phyloP scores from a whole-genome alignment of 176 grass and related monocot species.

The Ampelocalamus luodianensis region DNA sequence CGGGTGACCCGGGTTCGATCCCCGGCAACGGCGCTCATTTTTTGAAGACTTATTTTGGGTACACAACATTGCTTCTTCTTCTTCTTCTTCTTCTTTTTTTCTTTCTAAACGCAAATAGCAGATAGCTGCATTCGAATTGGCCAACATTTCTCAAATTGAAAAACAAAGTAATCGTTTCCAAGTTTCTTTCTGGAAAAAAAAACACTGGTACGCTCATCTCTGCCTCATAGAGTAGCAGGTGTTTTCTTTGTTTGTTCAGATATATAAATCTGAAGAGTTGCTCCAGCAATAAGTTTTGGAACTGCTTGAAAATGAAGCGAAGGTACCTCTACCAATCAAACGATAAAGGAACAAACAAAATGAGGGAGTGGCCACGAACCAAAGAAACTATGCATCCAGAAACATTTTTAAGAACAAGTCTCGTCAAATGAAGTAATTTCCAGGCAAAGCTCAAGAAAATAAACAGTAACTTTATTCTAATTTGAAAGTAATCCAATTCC shows the following conservation, averaged over 20 bases:
- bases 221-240: background rate
- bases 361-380: background rate
- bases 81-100: no score
- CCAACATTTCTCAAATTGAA: background rate
- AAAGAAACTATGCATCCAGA: background rate
- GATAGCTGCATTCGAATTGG: background rate
- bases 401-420: background rate
- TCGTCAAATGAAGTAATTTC: background rate
- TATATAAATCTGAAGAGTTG: background rate
- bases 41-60: no score
- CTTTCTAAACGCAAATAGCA: no score
- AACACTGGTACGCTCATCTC: background rate
- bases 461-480: conserved; percentile 50
- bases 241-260: background rate
- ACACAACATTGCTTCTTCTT: no score
- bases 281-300: background rate
- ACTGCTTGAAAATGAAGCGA: background rate
- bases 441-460: background rate
- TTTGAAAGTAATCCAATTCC: conserved; percentile 14
- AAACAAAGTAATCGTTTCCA: background rate
- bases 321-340: background rate
- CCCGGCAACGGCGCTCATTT: conserved; percentile 56
- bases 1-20: conserved; percentile 80
- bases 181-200: background rate
- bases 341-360: background rate